These are phyloP conservation scores for Crithidia fasciculata DNA, from an alignment of 208 protist species.

Conservation along the genomic window DNA sequence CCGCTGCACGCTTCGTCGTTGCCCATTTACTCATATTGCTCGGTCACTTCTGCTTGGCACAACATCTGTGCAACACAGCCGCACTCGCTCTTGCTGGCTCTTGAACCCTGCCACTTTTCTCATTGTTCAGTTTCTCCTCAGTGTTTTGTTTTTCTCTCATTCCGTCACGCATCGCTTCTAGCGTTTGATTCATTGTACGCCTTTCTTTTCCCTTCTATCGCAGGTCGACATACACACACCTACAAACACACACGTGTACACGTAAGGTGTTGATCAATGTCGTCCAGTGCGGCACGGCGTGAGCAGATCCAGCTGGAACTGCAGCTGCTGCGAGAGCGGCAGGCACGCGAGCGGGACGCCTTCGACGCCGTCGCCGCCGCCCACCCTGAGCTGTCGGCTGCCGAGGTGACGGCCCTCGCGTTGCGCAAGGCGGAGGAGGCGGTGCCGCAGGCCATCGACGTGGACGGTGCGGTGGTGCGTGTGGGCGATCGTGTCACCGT, in stretches of 20 bases:
- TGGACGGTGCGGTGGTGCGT: conserved; percentile 43
- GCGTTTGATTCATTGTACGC: not conserved
- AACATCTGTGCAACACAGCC: too few relatives aligned
- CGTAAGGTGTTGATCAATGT: not conserved
- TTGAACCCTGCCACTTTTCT: too few relatives aligned
- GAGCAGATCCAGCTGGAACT: conserved; percentile 82
- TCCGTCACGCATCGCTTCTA: not conserved
- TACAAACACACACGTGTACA: not conserved
- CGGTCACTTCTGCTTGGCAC: too few relatives aligned
- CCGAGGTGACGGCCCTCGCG: conserved; percentile 60
- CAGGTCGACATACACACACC: too few relatives aligned
- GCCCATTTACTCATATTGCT: too few relatives aligned
- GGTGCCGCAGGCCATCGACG: conserved; percentile 26
- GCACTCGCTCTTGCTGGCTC: too few relatives aligned
- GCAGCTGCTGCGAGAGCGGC: conserved; percentile 59
- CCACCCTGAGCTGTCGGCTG: conserved; percentile 41
- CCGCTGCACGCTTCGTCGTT: too few relatives aligned
- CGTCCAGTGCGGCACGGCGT: conserved; percentile 36
- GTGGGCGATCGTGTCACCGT: conserved; percentile 66
- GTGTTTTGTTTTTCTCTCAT: conserved; percentile 5
- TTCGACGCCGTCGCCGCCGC: conserved; percentile 63
- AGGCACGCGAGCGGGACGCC: conserved; percentile 62
- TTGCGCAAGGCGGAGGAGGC: conserved; percentile 39
- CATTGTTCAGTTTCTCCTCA: not conserved
- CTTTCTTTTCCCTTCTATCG: not conserved